phyloP scores from a whole-genome alignment of 495 filamentous ascomycete genomes.

The Aspergillus affinis region DNA sequence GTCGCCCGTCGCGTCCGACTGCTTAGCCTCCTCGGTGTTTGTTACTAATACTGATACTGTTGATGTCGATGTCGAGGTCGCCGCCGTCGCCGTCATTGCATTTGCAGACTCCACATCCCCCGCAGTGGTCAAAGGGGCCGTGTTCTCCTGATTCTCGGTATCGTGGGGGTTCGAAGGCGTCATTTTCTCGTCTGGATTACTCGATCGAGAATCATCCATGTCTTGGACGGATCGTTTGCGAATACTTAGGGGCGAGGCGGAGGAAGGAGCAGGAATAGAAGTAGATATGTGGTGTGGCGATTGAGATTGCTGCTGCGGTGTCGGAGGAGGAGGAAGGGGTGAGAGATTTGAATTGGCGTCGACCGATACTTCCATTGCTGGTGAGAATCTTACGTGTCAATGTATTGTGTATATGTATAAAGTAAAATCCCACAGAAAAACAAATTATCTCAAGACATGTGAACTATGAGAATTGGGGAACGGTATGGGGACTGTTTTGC shows the following conservation, averaged over 20 bases:
- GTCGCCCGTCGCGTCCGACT: slow-evolving; percentile 2
- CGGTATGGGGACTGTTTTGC: no score
- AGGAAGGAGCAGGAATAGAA: slow-evolving; percentile 6
- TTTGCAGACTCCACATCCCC: background rate
- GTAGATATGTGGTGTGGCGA: slow-evolving; percentile 19
- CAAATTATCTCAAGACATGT: background rate
- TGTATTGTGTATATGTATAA: background rate
- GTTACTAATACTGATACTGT: no score
- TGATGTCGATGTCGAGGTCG: background rate
- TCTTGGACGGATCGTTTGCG: slow-evolving; percentile 37
- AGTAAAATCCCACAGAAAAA: no score
- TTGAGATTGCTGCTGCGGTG: slow-evolving; percentile 1
- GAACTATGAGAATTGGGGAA: background rate
- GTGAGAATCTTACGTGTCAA: no score
- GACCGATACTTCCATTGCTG: slow-evolving; percentile 22
- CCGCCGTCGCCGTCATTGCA: slow-evolving; percentile 5
- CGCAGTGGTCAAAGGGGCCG: background rate
- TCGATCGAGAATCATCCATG: slow-evolving; percentile 22
- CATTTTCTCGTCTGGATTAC: slow-evolving; percentile 28
- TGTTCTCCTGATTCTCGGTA: slow-evolving; percentile 33
- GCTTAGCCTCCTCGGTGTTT: background rate
- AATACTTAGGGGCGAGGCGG: background rate
- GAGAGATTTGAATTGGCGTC: slow-evolving; percentile 17
- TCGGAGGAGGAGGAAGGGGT: background rate
- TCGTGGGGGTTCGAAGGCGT: background rate